Conservation (phyloP, 139 green algal species). For the Volvox africanus region DNA sequence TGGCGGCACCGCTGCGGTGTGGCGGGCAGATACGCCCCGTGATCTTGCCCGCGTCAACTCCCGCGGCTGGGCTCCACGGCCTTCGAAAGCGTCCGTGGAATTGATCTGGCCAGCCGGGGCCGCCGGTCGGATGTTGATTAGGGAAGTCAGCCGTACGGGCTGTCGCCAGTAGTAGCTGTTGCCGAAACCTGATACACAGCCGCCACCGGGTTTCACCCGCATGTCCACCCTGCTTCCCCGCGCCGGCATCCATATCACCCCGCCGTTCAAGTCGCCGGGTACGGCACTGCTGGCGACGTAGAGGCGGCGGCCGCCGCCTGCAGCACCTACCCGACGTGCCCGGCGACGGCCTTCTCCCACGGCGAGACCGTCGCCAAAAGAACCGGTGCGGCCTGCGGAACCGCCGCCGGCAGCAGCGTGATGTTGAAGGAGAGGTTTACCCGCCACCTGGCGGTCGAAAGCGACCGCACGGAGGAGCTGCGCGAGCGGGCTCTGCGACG, state of each 20-base stretch:
- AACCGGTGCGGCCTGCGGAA: background rate
- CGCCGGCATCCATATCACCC: background rate
- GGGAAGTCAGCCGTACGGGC: background rate
- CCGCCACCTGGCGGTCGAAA: background rate
- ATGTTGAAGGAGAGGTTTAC: background rate
- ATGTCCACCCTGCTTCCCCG: background rate
- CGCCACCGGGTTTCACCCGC: background rate
- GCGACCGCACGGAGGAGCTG: background rate
- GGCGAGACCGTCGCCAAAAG: background rate
- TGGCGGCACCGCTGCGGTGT: too few species aligned
- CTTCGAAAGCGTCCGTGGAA: background rate
- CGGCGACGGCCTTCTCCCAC: constrained; percentile 1
- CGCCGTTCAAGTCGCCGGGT: background rate
- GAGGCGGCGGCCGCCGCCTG: background rate
- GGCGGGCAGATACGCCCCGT: too few species aligned
- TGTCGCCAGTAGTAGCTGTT: constrained; percentile 41
- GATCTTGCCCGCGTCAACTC: background rate
- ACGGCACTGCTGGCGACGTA: background rate
- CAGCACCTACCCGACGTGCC: background rate
- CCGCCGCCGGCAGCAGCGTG: background rate
- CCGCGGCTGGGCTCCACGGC: background rate
- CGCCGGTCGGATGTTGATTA: background rate
- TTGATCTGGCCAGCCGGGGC: background rate
- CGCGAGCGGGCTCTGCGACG: background rate
- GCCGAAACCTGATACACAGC: background rate